Conservation (phyloP, 495 filamentous ascomycete genomes). For the Geoglossum glabrum region DNA sequence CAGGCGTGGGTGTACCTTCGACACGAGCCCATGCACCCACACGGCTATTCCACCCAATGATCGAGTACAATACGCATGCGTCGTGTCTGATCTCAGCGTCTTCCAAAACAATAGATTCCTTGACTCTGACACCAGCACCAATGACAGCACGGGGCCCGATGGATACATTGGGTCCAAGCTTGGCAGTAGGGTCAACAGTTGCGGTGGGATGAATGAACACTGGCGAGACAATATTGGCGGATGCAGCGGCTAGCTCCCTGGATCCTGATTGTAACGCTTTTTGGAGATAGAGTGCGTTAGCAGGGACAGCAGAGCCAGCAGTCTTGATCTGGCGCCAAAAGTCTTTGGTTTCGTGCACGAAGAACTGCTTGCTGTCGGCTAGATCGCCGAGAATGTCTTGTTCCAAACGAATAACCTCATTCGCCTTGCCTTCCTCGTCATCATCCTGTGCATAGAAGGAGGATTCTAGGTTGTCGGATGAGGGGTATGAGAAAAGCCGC, state of each 20-base stretch:
- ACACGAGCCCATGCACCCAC: conserved; percentile 96
- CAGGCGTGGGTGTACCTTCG: conserved; percentile 82
- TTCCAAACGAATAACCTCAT: conserved; percentile 82
- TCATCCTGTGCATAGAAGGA: conserved; percentile 51
- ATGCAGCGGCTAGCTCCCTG: conserved; percentile 62
- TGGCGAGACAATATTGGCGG: conserved; percentile 75
- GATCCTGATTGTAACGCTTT: conserved; percentile 79
- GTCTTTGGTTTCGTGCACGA: conserved; percentile 94
- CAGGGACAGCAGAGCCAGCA: conserved; percentile 88
- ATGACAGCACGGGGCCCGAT: conserved; percentile 73
- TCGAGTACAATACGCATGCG: conserved; percentile 86
- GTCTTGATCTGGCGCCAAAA: conserved; percentile 99
- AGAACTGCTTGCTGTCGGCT: conserved; percentile 95
- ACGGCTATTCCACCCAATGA: conserved; percentile 91
- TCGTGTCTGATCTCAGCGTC: conserved; percentile 94
- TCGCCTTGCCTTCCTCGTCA: conserved; percentile 54
- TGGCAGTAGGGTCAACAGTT: conserved; percentile 78
- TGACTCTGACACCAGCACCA: conserved; percentile 76
- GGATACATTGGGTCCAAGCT: conserved; percentile 91
- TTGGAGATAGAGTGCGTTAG: conserved; percentile 91
- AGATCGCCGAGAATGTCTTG: conserved; percentile 95
- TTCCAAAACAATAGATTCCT: conserved; percentile 91
- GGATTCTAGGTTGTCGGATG: conserved; percentile 76
- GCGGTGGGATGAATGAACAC: conserved; percentile 98
- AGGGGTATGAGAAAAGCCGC: conserved; percentile 81